Evolutionary conservation across 1,284 basidiomycete genomes (phyloP).

Genomic region (Ustilago loliicola): DNA sequence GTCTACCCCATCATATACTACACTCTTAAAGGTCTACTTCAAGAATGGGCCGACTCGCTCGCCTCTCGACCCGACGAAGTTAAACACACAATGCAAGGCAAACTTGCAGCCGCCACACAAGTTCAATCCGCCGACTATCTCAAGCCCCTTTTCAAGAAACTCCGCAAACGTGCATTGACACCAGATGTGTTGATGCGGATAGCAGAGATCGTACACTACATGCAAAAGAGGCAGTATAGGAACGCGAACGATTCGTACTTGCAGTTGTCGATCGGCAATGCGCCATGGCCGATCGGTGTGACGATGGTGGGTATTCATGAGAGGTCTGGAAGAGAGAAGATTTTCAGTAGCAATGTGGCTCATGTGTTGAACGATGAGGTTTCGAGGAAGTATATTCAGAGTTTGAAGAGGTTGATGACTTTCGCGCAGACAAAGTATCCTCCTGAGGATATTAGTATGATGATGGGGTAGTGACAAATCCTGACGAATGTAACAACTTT

Average conservation of each 20-base stretch:
- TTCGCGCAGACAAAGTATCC: constrained; percentile 63
- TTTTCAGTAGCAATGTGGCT: constrained; percentile 94
- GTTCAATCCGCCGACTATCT: constrained; percentile 95
- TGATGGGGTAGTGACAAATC: constrained; percentile 50
- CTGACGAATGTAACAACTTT: background rate
- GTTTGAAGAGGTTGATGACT: constrained; percentile 82
- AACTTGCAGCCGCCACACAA: constrained; percentile 92
- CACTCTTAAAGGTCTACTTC: constrained; percentile 86
- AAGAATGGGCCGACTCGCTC: constrained; percentile 96
- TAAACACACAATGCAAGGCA: constrained; percentile 89
- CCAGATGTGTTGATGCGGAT: constrained; percentile 88
- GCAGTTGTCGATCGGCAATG: constrained; percentile 95
- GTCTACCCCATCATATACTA: constrained; percentile 98
- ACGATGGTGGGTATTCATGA: constrained; percentile 99
- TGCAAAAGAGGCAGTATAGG: constrained; percentile 95
- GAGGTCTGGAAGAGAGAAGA: constrained; percentile 95
- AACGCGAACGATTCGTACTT: constrained; percentile 96
- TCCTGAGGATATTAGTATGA: constrained; percentile 56
- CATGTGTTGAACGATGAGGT: constrained; percentile 99
- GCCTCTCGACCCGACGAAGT: constrained; percentile 83
- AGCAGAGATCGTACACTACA: constrained; percentile 94
- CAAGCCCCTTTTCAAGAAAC: constrained; percentile 92
- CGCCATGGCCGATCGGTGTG: constrained; percentile 99
- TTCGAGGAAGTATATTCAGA: constrained; percentile 98
- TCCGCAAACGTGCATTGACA: constrained; percentile 86